phyloP scores from a whole-genome alignment of 2,329 filamentous ascomycete genomes.

The Fusarium ramigenum region DNA sequence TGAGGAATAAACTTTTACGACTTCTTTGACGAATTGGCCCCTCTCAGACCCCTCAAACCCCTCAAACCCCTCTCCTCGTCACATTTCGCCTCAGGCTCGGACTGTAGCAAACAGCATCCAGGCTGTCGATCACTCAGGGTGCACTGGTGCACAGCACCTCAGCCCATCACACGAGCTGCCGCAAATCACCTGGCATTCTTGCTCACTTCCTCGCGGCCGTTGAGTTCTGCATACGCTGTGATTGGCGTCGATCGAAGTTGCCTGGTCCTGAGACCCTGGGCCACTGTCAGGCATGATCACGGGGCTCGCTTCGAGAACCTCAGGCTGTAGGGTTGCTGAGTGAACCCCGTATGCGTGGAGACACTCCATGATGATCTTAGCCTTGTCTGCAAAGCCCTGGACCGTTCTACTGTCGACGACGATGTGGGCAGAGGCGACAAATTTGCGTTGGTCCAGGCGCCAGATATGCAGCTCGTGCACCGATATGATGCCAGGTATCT shows the following conservation, averaged over 20 bases:
- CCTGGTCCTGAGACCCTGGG: conserved; percentile 11
- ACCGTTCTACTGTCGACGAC: conserved; percentile 68
- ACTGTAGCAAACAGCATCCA: conserved; percentile 6
- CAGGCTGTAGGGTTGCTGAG: conserved; percentile 75
- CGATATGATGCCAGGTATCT: conserved; percentile 73
- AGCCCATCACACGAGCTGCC: conserved; percentile 60
- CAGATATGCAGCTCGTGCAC: conserved; percentile 80
- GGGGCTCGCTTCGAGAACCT: conserved; percentile 47
- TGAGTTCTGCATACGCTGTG: conserved; percentile 12
- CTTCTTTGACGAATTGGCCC: conserved; percentile 16
- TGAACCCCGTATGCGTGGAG: conserved; percentile 79
- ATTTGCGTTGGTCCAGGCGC: conserved; percentile 75
- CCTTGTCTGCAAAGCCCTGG: conserved; percentile 66
- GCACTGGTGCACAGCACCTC: conserved; percentile 56
- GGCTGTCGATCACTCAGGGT: conserved; percentile 32
- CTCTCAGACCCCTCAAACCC: conserved; percentile 26
- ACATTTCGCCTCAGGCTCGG: conserved; percentile 1
- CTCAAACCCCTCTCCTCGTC: conserved; percentile 25
- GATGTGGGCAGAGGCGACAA: conserved; percentile 75
- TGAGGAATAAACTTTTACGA: conserved; percentile 8
- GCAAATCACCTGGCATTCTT: conserved; percentile 61
- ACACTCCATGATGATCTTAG: conserved; percentile 72
- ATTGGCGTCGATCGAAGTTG: conserved; percentile 16
- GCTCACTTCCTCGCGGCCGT: conserved; percentile 38
- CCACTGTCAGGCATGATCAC: conserved; percentile 15